Percentiles rank a stretch among this genome's conserved stretches.
These are phyloP conservation scores for Ophiocytium majus DNA, from an alignment of 352 stramenopile species.

Conservation along the genomic window DNA sequence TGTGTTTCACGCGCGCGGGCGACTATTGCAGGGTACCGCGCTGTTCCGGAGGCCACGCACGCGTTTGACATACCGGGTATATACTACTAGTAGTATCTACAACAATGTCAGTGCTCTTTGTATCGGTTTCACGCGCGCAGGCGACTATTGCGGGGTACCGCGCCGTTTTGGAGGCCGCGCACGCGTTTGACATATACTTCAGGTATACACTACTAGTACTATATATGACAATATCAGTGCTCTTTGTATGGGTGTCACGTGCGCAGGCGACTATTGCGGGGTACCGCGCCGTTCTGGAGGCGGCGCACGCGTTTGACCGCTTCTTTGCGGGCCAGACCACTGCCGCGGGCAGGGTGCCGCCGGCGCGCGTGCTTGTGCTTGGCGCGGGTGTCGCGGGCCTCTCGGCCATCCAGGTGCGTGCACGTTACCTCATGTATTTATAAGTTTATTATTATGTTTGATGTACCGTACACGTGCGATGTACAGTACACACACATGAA, in stretches of 20 bases:
- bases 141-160: conserved; percentile 87
- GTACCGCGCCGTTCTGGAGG: conserved; percentile 85
- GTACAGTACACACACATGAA: conserved; percentile 56
- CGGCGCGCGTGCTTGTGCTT: conserved; percentile 82
- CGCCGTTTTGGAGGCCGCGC: conserved; percentile 79
- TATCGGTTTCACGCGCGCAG: too few species aligned
- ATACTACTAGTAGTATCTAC: too few species aligned
- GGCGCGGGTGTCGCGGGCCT: conserved; percentile 83
- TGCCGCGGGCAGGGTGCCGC: conserved; percentile 77
- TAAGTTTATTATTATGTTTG: too few species aligned
- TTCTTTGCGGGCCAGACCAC: conserved; percentile 85
- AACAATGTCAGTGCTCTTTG: too few species aligned
- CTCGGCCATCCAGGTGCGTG: conserved; percentile 67
- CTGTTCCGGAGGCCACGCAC: conserved; percentile 80
- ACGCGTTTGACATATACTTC: conserved; percentile 81
- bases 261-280: conserved; percentile 86
- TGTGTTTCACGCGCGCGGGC: too few species aligned
- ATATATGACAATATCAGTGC: too few species aligned
- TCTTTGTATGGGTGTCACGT: too few species aligned
- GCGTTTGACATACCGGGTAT: conserved; percentile 77
- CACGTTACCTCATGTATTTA: too few species aligned
- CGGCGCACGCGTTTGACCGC: conserved; percentile 74
- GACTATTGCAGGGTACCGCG: conserved; percentile 85
- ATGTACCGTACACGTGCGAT: not conserved
- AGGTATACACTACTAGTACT: too few species aligned